These are phyloP conservation scores for Fusarium secorum DNA, from an alignment of 2,329 filamentous ascomycete species.

Conservation along the genomic window DNA sequence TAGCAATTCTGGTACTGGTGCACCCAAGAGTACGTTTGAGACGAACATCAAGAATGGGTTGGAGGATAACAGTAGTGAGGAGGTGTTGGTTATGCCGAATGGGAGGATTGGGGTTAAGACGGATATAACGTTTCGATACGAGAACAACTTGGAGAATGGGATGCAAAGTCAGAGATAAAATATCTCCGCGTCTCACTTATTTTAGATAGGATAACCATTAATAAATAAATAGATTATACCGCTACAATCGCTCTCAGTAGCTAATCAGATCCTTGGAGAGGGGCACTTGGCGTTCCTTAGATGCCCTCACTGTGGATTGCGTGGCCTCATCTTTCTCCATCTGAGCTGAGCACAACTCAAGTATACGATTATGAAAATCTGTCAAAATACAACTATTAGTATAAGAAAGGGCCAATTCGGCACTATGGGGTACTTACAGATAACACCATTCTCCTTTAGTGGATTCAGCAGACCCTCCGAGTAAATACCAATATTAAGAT, in stretches of 20 bases:
- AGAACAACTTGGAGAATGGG: not conserved
- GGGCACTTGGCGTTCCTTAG: rapidly evolving
- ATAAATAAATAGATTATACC: rapidly evolving
- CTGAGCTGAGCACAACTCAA: not conserved
- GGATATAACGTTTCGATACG: conserved; percentile 15
- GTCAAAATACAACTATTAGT: not conserved
- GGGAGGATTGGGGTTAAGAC: conserved; percentile 28
- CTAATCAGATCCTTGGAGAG: rapidly evolving
- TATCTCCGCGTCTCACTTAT: rapidly evolving
- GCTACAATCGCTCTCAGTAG: rapidly evolving
- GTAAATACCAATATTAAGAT: not conserved
- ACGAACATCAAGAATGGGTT: conserved; percentile 10
- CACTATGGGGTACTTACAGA: not conserved
- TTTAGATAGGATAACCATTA: rapidly evolving
- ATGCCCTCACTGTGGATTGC: rapidly evolving
- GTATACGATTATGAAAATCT: not conserved
- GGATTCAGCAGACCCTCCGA: not conserved
- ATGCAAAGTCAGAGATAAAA: not conserved
- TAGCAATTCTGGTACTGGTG: not conserved
- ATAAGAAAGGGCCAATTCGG: rapidly evolving
- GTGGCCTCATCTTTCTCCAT: not conserved
- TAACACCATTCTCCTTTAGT: not conserved
- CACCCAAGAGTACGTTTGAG: conserved; percentile 4
- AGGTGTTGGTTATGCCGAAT: conserved; percentile 3
- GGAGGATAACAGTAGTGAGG: conserved; percentile 21